Conservation (phyloP, 1,284 basidiomycete genomes). For the Volvariella surrecta region DNA sequence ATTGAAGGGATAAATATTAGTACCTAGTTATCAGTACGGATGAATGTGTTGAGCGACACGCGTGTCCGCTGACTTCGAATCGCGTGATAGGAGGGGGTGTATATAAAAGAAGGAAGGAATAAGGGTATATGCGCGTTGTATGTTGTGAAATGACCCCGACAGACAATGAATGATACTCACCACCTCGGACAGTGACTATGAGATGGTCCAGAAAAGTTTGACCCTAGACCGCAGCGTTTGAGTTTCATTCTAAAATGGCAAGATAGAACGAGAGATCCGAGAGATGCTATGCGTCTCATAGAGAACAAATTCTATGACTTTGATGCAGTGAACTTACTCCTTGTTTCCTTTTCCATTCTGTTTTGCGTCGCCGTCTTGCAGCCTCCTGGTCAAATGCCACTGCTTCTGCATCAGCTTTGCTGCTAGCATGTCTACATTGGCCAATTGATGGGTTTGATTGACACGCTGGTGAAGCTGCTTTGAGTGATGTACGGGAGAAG, state of each 20-base stretch:
- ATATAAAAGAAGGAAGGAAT: too few relatives aligned
- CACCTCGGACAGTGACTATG: slow-evolving; percentile 68
- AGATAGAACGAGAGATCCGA: slow-evolving; percentile 1
- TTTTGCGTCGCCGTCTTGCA: slow-evolving; percentile 35
- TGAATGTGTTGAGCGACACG: too few relatives aligned
- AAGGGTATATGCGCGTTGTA: too few relatives aligned
- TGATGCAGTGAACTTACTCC: slow-evolving; percentile 33
- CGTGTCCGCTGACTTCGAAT: too few relatives aligned
- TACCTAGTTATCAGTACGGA: too few relatives aligned
- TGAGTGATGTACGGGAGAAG: too few relatives aligned
- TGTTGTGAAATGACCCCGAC: too few relatives aligned
- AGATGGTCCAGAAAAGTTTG: slow-evolving; percentile 78
- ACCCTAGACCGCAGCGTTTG: slow-evolving; percentile 37
- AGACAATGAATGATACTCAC: slow-evolving; percentile 30
- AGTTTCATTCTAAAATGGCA: background rate
- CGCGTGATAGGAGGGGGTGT: too few relatives aligned
- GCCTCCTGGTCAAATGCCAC: slow-evolving; percentile 10
- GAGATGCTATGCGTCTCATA: too few relatives aligned
- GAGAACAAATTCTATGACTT: too few relatives aligned
- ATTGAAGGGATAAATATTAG: slow-evolving; percentile 10
- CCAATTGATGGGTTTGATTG: too few relatives aligned
- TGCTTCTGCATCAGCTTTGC: background rate
- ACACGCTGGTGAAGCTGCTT: too few relatives aligned
- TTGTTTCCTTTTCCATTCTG: slow-evolving; percentile 73
- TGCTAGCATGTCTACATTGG: background rate